These are phyloP conservation scores for Candida montana DNA, from an alignment of 805 yeast genomes.

Conservation along the genomic window DNA sequence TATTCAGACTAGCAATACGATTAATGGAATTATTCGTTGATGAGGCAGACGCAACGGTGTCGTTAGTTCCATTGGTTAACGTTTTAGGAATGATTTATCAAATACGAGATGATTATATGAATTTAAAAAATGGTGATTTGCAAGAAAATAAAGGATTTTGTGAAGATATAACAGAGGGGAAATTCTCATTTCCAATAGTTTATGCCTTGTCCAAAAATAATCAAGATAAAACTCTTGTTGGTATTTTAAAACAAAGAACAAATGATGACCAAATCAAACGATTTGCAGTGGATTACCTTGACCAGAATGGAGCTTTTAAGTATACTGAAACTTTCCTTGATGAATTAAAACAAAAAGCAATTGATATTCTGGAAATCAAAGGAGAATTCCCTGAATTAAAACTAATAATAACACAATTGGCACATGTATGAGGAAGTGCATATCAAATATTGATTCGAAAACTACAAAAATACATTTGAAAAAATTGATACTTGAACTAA, in stretches of 20 bases:
- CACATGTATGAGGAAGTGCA: no score
- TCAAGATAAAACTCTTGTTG: conserved; percentile 36
- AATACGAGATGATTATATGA: conserved; percentile 77
- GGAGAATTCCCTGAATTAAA: not conserved
- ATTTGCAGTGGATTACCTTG: conserved; percentile 45
- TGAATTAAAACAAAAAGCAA: conserved; percentile 9
- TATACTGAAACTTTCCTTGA: conserved; percentile 14
- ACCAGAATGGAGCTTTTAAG: conserved; percentile 22
- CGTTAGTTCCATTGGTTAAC: conserved; percentile 59
- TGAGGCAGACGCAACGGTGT: not conserved
- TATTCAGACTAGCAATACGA: conserved; percentile 68
- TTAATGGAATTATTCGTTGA: conserved; percentile 42
- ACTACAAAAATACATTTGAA: no score
- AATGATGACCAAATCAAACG: conserved; percentile 43
- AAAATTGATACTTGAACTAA: no score
- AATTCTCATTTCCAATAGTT: conserved; percentile 79
- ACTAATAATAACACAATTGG: conserved; percentile 2
- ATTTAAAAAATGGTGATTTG: conserved; percentile 49
- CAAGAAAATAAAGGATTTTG: conserved; percentile 67
- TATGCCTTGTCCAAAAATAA: conserved; percentile 46
- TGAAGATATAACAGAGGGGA: conserved; percentile 88
- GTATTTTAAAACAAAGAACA: conserved; percentile 50
- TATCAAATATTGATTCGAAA: no score
- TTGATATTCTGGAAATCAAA: not conserved
- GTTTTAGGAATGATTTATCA: conserved; percentile 81